phyloP scores from a whole-genome alignment of 768 basidiomycete species.

The Atractiella rhizophila region DNA sequence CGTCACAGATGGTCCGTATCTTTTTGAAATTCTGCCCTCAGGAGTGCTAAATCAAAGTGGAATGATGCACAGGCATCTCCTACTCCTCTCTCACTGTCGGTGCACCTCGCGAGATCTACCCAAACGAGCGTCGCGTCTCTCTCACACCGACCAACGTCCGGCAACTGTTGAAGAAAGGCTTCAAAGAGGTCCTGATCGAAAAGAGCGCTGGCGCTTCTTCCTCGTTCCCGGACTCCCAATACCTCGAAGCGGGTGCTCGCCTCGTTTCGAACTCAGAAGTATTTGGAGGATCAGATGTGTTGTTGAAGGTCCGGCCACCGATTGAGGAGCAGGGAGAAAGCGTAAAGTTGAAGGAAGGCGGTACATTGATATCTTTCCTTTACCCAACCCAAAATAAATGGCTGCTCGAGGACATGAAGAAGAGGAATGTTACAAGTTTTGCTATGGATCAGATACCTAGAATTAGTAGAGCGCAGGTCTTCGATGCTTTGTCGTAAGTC shows the following conservation, averaged over 20 bases:
- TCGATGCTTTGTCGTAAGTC: conserved; percentile 53
- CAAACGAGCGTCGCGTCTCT: conserved; percentile 53
- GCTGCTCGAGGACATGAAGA: conserved; percentile 43
- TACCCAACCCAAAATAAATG: conserved; percentile 59
- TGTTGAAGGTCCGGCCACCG: conserved; percentile 67
- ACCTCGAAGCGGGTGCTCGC: conserved; percentile 49
- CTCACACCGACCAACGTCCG: conserved; percentile 55
- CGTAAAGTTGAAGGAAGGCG: conserved; percentile 38
- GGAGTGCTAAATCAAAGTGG: too few relatives aligned
- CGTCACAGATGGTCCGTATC: too few relatives aligned
- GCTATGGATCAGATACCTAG: conserved; percentile 85
- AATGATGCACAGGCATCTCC: conserved; percentile 29
- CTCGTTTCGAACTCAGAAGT: conserved; percentile 47
- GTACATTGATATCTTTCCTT: conserved; percentile 57
- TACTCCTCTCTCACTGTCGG: conserved; percentile 53
- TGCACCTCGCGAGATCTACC: conserved; percentile 48
- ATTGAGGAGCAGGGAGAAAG: conserved; percentile 30
- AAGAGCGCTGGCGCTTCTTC: conserved; percentile 42
- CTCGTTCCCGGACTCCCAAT: conserved; percentile 59
- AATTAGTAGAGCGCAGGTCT: conserved; percentile 69
- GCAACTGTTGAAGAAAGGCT: conserved; percentile 57
- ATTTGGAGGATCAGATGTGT: conserved; percentile 43
- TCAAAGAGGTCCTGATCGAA: conserved; percentile 45
- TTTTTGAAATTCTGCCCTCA: too few relatives aligned
- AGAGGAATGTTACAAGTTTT: conserved; percentile 42